These are phyloP conservation scores for Capsicum rhomboideum DNA, from an alignment of 257 asterid species.

Conservation along the genomic window DNA sequence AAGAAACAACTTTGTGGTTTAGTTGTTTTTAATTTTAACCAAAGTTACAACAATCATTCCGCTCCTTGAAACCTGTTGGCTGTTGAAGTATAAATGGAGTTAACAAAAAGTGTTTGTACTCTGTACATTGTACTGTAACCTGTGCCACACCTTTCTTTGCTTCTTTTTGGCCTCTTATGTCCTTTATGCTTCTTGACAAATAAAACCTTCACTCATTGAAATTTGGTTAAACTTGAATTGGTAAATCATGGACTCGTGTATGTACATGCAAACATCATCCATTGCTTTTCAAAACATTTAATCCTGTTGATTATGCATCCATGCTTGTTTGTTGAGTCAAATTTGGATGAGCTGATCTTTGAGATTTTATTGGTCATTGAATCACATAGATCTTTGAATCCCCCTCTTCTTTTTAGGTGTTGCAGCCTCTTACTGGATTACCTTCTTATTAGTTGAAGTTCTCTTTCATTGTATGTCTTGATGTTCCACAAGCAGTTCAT, in stretches of 20 bases:
- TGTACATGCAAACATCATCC: background rate
- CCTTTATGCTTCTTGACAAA: background rate
- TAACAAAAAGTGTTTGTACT: background rate
- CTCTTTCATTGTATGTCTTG: background rate
- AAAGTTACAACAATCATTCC: background rate
- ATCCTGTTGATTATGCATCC: background rate
- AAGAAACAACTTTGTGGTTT: background rate
- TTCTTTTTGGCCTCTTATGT: background rate
- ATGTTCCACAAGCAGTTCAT: background rate
- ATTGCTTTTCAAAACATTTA: background rate
- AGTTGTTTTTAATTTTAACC: background rate
- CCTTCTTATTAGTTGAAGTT: background rate
- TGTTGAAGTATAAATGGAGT: background rate
- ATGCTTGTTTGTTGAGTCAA: background rate
- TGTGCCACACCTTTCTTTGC: background rate
- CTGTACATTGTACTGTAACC: background rate
- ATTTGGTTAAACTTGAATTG: background rate
- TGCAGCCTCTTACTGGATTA: background rate
- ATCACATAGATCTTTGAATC: background rate
- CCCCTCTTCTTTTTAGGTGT: background rate
- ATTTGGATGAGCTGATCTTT: background rate
- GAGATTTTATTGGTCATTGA: background rate
- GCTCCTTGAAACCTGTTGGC: background rate
- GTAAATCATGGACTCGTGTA: background rate
- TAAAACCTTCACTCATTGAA: background rate